These are phyloP conservation scores for Pichia kudriavzevii DNA, from an alignment of 1,139 yeast species.

Conservation along the genomic window DNA sequence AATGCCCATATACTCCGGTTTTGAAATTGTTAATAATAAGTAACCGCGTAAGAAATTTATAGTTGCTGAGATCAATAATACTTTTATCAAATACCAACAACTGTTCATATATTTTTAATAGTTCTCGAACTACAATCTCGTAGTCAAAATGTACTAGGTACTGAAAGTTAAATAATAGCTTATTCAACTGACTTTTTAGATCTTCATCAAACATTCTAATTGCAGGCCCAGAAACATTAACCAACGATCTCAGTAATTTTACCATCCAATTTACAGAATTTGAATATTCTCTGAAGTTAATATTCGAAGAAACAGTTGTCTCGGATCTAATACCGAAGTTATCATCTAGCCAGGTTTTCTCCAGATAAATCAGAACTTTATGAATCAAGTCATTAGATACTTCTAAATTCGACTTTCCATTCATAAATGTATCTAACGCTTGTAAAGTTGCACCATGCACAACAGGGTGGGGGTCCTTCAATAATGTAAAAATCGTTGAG, in stretches of 20 bases:
- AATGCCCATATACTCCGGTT: slow-evolving; percentile 23
- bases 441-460: slow-evolving; percentile 69
- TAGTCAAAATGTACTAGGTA: slow-evolving; percentile 19
- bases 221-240: slow-evolving; percentile 27
- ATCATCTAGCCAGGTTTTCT: slow-evolving; percentile 42
- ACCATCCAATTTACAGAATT: slow-evolving; percentile 21
- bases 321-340: slow-evolving; percentile 44
- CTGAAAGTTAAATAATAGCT: slow-evolving; percentile 21
- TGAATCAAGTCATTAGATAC: slow-evolving; percentile 35
- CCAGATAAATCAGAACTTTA: slow-evolving; percentile 40
- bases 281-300: slow-evolving; percentile 35
- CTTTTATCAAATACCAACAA: slow-evolving; percentile 27
- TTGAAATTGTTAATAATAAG: slow-evolving; percentile 25
- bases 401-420: slow-evolving; percentile 44
- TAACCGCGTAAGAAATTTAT: slow-evolving; percentile 21
- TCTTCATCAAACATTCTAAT: slow-evolving; percentile 19
- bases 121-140: slow-evolving; percentile 26
- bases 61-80: slow-evolving; percentile 18
- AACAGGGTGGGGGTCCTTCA: slow-evolving; percentile 76
- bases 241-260: slow-evolving; percentile 21
- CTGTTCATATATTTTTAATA: slow-evolving; percentile 30
- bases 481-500: slow-evolving; percentile 53
- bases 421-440: slow-evolving; percentile 50
- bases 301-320: slow-evolving; percentile 38
- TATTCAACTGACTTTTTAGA: slow-evolving; percentile 15